Evolutionary conservation across 805 yeast species (phyloP).

Genomic region (Wickerhamomyces strasburgensis): DNA sequence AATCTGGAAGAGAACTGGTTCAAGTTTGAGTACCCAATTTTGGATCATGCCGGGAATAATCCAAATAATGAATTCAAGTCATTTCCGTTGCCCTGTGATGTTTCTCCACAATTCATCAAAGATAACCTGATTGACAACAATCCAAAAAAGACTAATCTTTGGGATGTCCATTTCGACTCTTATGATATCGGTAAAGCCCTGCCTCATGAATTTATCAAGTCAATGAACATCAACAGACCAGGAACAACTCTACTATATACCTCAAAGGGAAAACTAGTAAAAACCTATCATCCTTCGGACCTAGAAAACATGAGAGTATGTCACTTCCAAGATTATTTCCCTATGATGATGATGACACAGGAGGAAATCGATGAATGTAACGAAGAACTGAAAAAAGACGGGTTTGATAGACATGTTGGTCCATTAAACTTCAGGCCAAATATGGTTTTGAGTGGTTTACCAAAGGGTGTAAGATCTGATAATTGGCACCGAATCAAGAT

Average conservation of each 20-base stretch:
- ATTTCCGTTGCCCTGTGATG: constrained; percentile 19
- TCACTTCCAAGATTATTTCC: constrained; percentile 22
- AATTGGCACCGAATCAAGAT: constrained; percentile 13
- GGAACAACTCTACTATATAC: constrained; percentile 18
- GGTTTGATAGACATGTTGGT: constrained; percentile 7
- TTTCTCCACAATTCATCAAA: constrained; percentile 14
- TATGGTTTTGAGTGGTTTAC: constrained; percentile 8
- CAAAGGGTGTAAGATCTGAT: constrained; percentile 7
- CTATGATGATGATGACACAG: constrained; percentile 15
- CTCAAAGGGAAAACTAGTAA: constrained; percentile 14
- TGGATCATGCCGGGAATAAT: constrained; percentile 5
- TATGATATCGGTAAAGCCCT: constrained; percentile 17
- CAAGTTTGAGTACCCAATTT: constrained; percentile 17
- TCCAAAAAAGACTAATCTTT: constrained; percentile 10
- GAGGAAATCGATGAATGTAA: constrained; percentile 14
- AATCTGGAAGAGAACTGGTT: constrained; percentile 19
- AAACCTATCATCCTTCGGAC: constrained; percentile 14
- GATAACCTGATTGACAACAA: constrained; percentile 5
- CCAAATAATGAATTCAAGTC: constrained; percentile 1
- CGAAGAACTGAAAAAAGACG: constrained; percentile 2
- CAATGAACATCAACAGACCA: constrained; percentile 17
- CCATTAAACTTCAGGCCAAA: constrained; percentile 21
- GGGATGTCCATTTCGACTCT: constrained; percentile 18
- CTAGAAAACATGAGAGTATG: constrained; percentile 11
- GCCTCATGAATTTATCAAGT: constrained; percentile 14